phyloP scores from a whole-genome alignment of 768 basidiomycete genomes.

The Favolaschia claudopus region DNA sequence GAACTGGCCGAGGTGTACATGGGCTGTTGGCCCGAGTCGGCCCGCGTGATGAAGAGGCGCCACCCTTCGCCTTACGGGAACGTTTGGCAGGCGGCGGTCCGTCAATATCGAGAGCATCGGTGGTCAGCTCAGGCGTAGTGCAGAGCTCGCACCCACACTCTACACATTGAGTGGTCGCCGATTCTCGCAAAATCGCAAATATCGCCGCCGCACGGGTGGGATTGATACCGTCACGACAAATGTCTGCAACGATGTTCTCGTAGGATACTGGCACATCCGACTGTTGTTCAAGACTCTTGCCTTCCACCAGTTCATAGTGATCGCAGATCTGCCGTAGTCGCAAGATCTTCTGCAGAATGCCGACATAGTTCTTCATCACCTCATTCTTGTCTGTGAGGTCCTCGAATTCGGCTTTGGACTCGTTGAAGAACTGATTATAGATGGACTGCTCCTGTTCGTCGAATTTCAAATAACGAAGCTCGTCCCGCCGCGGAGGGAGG shows the following conservation, averaged over 20 bases:
- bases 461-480: slow-evolving; percentile 86
- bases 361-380: slow-evolving; percentile 98
- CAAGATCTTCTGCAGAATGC: slow-evolving; percentile 95
- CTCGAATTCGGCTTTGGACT: slow-evolving; percentile 92
- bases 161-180: slow-evolving; percentile 86
- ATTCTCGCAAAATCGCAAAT: slow-evolving; percentile 85
- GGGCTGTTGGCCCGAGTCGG: slow-evolving; percentile 82
- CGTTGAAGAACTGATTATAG: slow-evolving; percentile 88
- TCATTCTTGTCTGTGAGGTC: slow-evolving; percentile 88
- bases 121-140: slow-evolving; percentile 51
- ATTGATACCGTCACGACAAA: slow-evolving; percentile 82
- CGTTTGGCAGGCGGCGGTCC: slow-evolving; percentile 55
- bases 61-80: slow-evolving; percentile 56
- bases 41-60: slow-evolving; percentile 62
- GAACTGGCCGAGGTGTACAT: slow-evolving; percentile 63
- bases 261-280: slow-evolving; percentile 67
- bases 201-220: slow-evolving; percentile 79
- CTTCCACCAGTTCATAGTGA: slow-evolving; percentile 88
- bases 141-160: slow-evolving; percentile 87
- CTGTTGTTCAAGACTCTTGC: slow-evolving; percentile 57
- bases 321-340: slow-evolving; percentile 98
- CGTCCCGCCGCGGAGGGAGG: slow-evolving; percentile 90
- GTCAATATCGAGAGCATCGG: slow-evolving; percentile 58
- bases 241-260: slow-evolving; percentile 80
- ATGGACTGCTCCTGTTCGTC: slow-evolving; percentile 82